Evolutionary conservation across 108 stramenopile species (phyloP), one percentile per base, ranked within the genome.

Genomic region (Skeletonema tropicum): DNA sequence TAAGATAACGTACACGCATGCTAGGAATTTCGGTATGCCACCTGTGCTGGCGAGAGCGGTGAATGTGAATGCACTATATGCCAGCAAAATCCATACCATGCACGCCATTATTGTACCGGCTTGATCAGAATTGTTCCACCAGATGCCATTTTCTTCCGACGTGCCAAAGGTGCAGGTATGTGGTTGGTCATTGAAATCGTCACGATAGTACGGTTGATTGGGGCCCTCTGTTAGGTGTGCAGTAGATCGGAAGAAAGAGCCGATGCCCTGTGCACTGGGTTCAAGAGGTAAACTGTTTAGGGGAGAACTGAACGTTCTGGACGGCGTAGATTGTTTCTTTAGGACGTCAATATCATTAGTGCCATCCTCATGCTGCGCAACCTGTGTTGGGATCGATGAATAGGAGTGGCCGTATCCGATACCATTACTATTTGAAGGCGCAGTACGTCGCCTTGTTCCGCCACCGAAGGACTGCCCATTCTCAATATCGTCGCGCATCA

Each of bases 51-150:
- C 88, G 57, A 93, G 66, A n/a, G 82, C 62, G 8, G 87, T 81
- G 68, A 95, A 83, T 17, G 91, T 92, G 61, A 89, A 74, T 6
- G 83, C 84, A 38, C 84, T 81, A 57, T 90, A 93, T 19, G 77
- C 63, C 32, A 90, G 73, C 48, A 95, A 67, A 4, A 92, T 39
- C 94, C 94, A 95, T 8, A 95, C 91, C 76, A 91, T 70, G 7
- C 80, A 64, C 15, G 86, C 79, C 91, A 95, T 92, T 12, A 92
- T 87, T 32, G 85, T 78, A 7, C 94, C 94, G 14, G 92, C 87
- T 64, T 85, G 77, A 84, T 95, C 94, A 15, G 83, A 71, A 38
- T 74, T 77, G 55, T 92, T 92, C 77, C 86, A 73, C 94, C 94
- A 95, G 73, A 92, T 87, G 23, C 91, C 93, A 85, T 90, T 75